Percentiles rank a stretch among this genome's conserved stretches.
Conservation (phyloP, 179 eudicot genomes). For the Patellifolia procumbens region DNA sequence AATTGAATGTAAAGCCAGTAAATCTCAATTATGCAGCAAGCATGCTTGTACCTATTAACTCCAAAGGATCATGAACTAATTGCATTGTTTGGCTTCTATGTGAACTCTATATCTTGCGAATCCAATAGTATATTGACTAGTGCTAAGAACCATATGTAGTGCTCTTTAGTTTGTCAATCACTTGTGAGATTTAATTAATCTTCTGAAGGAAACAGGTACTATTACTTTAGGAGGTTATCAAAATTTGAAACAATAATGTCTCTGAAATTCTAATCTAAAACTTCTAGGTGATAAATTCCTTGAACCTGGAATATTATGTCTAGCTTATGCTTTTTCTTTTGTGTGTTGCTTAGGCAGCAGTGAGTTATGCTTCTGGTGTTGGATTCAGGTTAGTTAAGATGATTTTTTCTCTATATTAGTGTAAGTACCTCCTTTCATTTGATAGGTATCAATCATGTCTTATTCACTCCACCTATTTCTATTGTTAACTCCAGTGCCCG, state of each 20-base stretch:
- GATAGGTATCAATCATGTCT: background rate
- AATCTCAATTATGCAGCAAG: background rate
- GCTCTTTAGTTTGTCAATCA: background rate
- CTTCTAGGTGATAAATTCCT: conserved; percentile 4
- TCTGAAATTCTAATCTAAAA: background rate
- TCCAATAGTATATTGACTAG: background rate
- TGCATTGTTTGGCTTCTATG: background rate
- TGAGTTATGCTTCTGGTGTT: conserved; percentile 90
- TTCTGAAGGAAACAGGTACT: background rate
- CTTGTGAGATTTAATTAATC: background rate
- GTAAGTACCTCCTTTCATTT: background rate
- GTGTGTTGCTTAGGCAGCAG: conserved; percentile 63
- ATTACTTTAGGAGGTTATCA: background rate
- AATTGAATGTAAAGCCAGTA: background rate
- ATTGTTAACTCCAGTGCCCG: background rate
- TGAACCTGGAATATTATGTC: conserved; percentile 6
- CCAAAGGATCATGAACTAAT: background rate
- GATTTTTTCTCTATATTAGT: background rate
- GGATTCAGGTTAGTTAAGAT: conserved; percentile 65
- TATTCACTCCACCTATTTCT: background rate
- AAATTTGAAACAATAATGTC: conserved; percentile 4
- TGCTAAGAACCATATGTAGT: background rate
- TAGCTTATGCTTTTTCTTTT: conserved; percentile 24
- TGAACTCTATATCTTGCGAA: background rate
- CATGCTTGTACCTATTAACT: background rate